Conservation (phyloP, 129 eudicot species). For the Helianthus tuberosus region DNA sequence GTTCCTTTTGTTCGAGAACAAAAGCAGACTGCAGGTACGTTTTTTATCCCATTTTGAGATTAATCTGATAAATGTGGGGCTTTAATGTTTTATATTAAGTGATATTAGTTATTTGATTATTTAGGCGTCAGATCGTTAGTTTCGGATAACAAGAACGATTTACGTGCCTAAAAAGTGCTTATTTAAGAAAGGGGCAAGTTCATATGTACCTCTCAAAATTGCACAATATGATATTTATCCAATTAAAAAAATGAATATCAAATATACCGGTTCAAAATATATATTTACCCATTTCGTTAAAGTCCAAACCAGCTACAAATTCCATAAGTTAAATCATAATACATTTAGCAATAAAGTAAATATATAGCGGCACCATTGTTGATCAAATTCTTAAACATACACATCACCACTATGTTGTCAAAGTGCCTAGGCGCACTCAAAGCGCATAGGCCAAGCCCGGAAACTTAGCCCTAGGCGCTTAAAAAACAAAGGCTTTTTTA, state of each 20-base stretch:
- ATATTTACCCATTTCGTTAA: background rate
- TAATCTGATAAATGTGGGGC: background rate
- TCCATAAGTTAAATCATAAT: no score
- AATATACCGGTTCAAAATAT: background rate
- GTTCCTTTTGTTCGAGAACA: constrained; percentile 67
- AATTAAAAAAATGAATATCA: background rate
- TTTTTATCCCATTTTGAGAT: background rate
- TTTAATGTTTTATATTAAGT: background rate
- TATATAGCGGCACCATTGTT: no score
- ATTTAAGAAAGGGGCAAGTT: background rate
- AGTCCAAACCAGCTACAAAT: background rate
- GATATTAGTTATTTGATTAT: constrained; percentile 5
- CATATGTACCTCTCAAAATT: background rate
- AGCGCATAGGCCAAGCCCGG: background rate
- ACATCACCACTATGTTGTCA: background rate
- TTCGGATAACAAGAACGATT: constrained; percentile 1
- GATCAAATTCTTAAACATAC: no score
- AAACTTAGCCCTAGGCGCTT: no score
- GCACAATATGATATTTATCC: background rate
- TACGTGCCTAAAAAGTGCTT: background rate
- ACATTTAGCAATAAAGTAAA: no score
- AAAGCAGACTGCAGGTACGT: constrained; percentile 48
- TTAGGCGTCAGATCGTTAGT: background rate
- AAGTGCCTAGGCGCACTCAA: background rate
- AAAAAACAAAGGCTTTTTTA: no score